A percentile compares a stretch with the other conserved stretches of the same genome.
Conservation (phyloP, 176 grass and related monocot genomes). For the Avena insularis region DNA sequence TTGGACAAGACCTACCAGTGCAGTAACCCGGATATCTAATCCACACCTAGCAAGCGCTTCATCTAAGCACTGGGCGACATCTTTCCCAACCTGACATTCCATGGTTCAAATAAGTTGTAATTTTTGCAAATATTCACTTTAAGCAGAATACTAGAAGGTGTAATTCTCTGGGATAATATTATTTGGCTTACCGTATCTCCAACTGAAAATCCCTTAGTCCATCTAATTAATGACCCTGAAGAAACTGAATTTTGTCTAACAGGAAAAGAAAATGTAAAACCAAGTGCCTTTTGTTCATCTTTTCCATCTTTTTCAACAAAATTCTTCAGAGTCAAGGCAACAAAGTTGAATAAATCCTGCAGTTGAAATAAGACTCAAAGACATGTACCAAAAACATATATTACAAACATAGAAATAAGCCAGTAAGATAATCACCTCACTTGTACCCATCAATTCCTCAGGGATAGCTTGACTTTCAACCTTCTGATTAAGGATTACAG, state of each 20-base stretch:
- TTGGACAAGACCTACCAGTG: conserved; percentile 64
- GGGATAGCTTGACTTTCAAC: conserved; percentile 78
- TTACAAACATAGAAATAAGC: background rate
- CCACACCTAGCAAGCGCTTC: conserved; percentile 75
- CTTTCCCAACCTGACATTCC: conserved; percentile 67
- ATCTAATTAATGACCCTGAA: conserved; percentile 86
- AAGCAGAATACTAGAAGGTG: background rate
- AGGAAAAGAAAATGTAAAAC: conserved; percentile 99
- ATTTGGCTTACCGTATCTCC: conserved; percentile 68
- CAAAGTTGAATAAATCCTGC: conserved; percentile 88
- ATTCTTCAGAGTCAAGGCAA: conserved; percentile 63
- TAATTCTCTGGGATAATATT: background rate
- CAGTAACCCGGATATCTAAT: conserved; percentile 67
- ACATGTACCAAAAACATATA: background rate
- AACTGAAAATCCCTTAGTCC: conserved; percentile 91
- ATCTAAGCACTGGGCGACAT: conserved; percentile 81
- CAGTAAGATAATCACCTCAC: conserved; percentile 60
- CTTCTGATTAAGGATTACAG: conserved; percentile 54
- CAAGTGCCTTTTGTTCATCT: conserved; percentile 63
- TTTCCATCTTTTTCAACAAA: conserved; percentile 73
- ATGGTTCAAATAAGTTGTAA: conserved; percentile 14
- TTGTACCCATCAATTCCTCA: conserved; percentile 68
- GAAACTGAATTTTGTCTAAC: conserved; percentile 85
- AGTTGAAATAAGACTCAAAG: conserved; percentile 29
- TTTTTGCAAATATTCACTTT: background rate